phyloP scores from a whole-genome alignment of 2,329 filamentous ascomycete species.

The Ilyonectria robusta region DNA sequence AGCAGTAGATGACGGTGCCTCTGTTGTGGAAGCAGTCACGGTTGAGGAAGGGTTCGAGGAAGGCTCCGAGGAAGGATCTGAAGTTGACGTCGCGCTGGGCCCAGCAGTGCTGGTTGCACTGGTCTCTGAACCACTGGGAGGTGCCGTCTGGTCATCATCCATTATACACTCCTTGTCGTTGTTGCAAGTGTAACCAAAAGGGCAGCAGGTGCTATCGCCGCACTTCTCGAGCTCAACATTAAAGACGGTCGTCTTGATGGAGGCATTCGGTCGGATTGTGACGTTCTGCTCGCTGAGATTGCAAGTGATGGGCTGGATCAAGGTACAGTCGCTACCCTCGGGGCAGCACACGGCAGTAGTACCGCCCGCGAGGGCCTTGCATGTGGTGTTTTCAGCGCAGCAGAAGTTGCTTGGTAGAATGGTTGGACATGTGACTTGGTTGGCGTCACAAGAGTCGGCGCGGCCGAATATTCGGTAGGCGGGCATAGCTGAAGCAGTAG shows the following conservation, averaged over 20 bases:
- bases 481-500: conserved; percentile 57
- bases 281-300: conserved; percentile 74
- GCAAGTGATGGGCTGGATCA: conserved; percentile 76
- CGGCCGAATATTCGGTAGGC: conserved; percentile 58
- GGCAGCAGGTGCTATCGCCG: conserved; percentile 73
- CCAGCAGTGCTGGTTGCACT: conserved; percentile 39
- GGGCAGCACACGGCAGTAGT: conserved; percentile 83
- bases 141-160: conserved; percentile 64
- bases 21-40: conserved; percentile 35
- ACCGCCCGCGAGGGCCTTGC: conserved; percentile 72
- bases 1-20: conserved; percentile 34
- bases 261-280: conserved; percentile 66
- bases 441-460: conserved; percentile 65
- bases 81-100: conserved; percentile 38
- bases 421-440: conserved; percentile 66
- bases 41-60: conserved; percentile 41
- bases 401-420: conserved; percentile 77
- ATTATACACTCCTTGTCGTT: conserved; percentile 64
- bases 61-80: conserved; percentile 34
- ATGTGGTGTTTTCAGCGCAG: conserved; percentile 69
- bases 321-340: conserved; percentile 67
- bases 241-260: conserved; percentile 77
- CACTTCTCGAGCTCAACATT: conserved; percentile 70
- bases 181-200: conserved; percentile 78
- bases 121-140: conserved; percentile 52